Conservation (phyloP, 352 stramenopile species). For the Pythium aristosporum region DNA sequence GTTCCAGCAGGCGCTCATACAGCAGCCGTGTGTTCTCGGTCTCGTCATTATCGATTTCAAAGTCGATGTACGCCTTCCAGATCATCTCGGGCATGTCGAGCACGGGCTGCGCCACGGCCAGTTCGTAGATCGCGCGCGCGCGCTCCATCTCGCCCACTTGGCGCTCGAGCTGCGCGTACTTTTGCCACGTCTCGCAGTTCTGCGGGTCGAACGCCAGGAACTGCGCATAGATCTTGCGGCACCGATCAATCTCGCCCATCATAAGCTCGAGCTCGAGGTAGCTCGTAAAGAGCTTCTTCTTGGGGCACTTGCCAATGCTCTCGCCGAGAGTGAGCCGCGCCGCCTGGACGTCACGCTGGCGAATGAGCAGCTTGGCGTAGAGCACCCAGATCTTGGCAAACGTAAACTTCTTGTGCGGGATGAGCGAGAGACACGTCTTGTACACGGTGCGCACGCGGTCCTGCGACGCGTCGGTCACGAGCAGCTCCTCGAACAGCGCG, state of each 20-base stretch:
- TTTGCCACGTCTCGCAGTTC: slow-evolving; percentile 94
- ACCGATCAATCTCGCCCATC: slow-evolving; percentile 98
- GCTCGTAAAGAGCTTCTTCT: slow-evolving; percentile 90
- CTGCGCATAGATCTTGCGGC: slow-evolving; percentile 87
- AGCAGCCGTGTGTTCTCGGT: slow-evolving; percentile 88
- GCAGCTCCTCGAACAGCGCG: slow-evolving; percentile 96
- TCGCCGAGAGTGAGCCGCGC: slow-evolving; percentile 93
- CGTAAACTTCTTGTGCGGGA: slow-evolving; percentile 96
- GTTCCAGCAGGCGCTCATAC: slow-evolving; percentile 96
- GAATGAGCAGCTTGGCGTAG: slow-evolving; percentile 96
- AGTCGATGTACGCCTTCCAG: slow-evolving; percentile 99
- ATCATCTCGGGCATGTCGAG: slow-evolving; percentile 99
- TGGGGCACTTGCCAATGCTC: slow-evolving; percentile 93
- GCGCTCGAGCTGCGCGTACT: slow-evolving; percentile 96
- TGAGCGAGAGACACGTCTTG: slow-evolving; percentile 90
- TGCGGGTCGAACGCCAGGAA: slow-evolving; percentile 81
- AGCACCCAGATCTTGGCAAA: slow-evolving; percentile 99
- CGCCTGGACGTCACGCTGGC: slow-evolving; percentile 90
- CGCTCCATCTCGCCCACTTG: slow-evolving; percentile 94
- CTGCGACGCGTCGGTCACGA: slow-evolving; percentile 62
- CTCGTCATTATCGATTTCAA: slow-evolving; percentile 93
- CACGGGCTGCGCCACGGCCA: slow-evolving; percentile 93
- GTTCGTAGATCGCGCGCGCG: slow-evolving; percentile 94
- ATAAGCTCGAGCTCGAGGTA: slow-evolving; percentile 97
- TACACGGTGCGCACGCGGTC: slow-evolving; percentile 93